Evolutionary conservation across 305 asterid genomes (phyloP), one percentile per base, ranked within the genome.

Genomic region (Fraxinus paxiana): DNA sequence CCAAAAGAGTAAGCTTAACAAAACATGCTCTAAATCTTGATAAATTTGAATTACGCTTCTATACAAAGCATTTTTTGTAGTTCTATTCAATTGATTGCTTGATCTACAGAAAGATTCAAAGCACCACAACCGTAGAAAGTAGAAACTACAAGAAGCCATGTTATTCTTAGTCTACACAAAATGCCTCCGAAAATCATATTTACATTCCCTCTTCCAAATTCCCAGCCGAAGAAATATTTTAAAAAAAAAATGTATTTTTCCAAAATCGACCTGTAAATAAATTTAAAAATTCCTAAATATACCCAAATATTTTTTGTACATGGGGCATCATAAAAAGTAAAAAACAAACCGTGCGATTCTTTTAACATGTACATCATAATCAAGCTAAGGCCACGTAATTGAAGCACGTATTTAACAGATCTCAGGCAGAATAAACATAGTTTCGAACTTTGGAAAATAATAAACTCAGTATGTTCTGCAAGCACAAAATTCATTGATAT

Each of bases 401-500:
- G 30, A 59, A 59, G 30, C 70, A 17, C 54, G 8, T 22, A 59
- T 59, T 59, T 22, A 59, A 61, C 33, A 20, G 33, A 22, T 61
- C 31, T 20, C 5, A 20, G 13, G 31, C n/a, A 61, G 33, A 61
- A 61, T 22, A 18, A 22, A 22, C 12, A 51, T 82, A 34, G 65
- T 35, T 80, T 76, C 76, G 79, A 76, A 46, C 38, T 73, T 51
- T 2, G n/a, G 38, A 41, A 76, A 38, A 35, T 38, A 26, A 2
- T 63, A 41, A 22, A 70, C 17, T 28, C 26, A 22, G 5, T 22
- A 35, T 33, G 77, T 28, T 69, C 28, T 69, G 48, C 3, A 18
- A 51, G 78, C 85, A 46, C 76, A 61, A 8, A 65, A 74, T 31
- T 67, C 81, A 82, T 46, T 6, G 78, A 61, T 61, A 79, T 72